These are phyloP conservation scores for Pseudopyrenochaeta lycopersici DNA, from an alignment of 2,329 filamentous ascomycete genomes.

Conservation along the genomic window DNA sequence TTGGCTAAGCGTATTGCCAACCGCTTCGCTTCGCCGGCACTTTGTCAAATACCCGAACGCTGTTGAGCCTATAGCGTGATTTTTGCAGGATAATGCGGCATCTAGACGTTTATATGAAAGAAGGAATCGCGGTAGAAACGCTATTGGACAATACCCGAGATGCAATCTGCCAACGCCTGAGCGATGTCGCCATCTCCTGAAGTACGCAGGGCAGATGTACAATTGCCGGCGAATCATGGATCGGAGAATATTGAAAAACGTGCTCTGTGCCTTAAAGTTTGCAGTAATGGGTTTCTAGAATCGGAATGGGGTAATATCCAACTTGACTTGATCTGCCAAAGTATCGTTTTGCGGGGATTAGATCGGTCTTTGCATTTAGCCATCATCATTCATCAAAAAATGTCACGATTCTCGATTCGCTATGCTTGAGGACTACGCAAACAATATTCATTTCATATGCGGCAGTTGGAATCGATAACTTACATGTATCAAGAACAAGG, in stretches of 20 bases:
- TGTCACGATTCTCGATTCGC: background rate
- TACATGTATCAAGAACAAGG: background rate
- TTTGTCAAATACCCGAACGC: background rate
- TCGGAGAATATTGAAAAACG: constrained; percentile 10
- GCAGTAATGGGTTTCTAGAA: background rate
- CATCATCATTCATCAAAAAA: constrained; percentile 7
- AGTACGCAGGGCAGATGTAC: background rate
- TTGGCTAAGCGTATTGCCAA: constrained; percentile 14
- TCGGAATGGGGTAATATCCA: constrained; percentile 3
- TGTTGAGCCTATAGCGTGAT: background rate
- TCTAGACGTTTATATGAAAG: background rate
- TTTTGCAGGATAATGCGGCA: background rate
- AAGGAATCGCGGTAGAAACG: background rate
- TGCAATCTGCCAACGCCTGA: background rate
- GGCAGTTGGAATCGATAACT: constrained; percentile 10
- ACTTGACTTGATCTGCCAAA: background rate
- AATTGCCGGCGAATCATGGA: constrained; percentile 8
- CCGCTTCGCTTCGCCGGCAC: background rate
- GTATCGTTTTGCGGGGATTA: constrained; percentile 1
- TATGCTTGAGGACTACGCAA: constrained; percentile 8
- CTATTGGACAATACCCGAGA: background rate
- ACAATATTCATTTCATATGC: constrained; percentile 20
- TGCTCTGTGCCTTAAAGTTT: background rate
- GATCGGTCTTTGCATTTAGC: constrained; percentile 7
- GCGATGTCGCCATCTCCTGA: background rate